Evolutionary conservation across 108 stramenopile genomes (phyloP).

Genomic region (Schizochytrium sp.): DNA sequence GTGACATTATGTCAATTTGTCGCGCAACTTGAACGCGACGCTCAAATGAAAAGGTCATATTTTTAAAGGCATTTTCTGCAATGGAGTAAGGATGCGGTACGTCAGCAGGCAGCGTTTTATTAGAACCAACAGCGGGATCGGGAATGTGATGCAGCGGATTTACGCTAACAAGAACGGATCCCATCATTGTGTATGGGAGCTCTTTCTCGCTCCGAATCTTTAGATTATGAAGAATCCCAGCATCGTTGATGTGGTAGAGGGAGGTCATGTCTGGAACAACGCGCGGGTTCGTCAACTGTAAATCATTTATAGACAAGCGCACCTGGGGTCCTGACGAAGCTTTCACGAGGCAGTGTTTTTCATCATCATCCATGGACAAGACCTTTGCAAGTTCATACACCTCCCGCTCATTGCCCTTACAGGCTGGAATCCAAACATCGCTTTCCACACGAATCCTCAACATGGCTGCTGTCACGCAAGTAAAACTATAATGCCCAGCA

Average conservation of each 20-base stretch:
- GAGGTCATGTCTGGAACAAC: constrained; percentile 65
- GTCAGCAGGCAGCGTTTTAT: neutral
- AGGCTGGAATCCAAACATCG: constrained; percentile 47
- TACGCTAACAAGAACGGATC: constrained; percentile 62
- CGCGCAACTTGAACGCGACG: neutral
- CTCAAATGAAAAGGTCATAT: constrained; percentile 53
- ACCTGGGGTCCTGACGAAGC: constrained; percentile 38
- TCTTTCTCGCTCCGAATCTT: constrained; percentile 38
- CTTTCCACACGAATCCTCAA: neutral
- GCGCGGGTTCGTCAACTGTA: constrained; percentile 59
- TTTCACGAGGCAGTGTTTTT: constrained; percentile 19
- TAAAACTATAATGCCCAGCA: too few species aligned
- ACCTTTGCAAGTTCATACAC: constrained; percentile 53
- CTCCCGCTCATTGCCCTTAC: constrained; percentile 39
- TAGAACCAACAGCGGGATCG: constrained; percentile 31
- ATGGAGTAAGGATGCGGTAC: constrained; percentile 56
- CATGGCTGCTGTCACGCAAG: too few species aligned
- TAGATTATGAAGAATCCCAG: constrained; percentile 67
- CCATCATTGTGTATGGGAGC: constrained; percentile 67
- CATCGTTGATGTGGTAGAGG: constrained; percentile 65
- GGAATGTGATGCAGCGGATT: constrained; percentile 63
- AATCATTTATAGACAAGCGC: neutral
- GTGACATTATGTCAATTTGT: constrained; percentile 36
- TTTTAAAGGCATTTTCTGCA: constrained; percentile 34
- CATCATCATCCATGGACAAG: constrained; percentile 54